A percentile compares a stretch with the other conserved stretches of the same genome.
Conservation (phyloP, 257 asterid genomes). For the Voacanga thouarsii region DNA sequence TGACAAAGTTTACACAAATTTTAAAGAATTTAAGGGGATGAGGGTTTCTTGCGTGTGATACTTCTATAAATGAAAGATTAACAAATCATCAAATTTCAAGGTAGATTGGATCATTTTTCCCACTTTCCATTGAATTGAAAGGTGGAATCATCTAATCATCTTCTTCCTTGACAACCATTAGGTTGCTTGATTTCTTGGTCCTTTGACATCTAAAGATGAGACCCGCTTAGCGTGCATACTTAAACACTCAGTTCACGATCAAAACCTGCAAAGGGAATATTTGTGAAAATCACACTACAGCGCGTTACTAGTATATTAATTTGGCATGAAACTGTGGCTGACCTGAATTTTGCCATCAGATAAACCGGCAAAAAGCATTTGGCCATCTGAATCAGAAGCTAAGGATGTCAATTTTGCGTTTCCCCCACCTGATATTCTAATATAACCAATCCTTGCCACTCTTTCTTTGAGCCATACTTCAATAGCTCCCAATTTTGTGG, state of each 20-base stretch:
- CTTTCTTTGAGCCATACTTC: slow-evolving; percentile 73
- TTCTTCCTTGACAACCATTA: too few relatives aligned
- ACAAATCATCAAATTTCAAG: too few relatives aligned
- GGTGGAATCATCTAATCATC: too few relatives aligned
- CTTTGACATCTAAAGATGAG: too few relatives aligned
- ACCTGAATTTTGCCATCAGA: slow-evolving; percentile 78
- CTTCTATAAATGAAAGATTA: too few relatives aligned
- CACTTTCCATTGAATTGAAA: too few relatives aligned
- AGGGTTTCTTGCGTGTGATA: too few relatives aligned
- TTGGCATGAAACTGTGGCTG: not conserved
- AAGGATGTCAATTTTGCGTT: slow-evolving; percentile 39
- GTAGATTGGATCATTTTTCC: too few relatives aligned
- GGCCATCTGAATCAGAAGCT: slow-evolving; percentile 53
- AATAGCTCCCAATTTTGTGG: slow-evolving; percentile 59
- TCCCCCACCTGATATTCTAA: slow-evolving; percentile 43
- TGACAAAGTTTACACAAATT: too few relatives aligned
- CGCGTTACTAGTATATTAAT: not conserved
- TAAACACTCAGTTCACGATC: slow-evolving; percentile 14
- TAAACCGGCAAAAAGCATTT: slow-evolving; percentile 68
- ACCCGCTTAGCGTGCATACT: not conserved
- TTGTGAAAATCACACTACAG: not conserved
- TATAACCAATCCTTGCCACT: slow-evolving; percentile 45
- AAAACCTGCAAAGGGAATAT: slow-evolving; percentile 21
- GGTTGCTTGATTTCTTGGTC: too few relatives aligned
- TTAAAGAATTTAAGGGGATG: too few relatives aligned